These are phyloP conservation scores for Phytophthora agathidicida DNA, from an alignment of 352 stramenopile species.

Conservation along the genomic window DNA sequence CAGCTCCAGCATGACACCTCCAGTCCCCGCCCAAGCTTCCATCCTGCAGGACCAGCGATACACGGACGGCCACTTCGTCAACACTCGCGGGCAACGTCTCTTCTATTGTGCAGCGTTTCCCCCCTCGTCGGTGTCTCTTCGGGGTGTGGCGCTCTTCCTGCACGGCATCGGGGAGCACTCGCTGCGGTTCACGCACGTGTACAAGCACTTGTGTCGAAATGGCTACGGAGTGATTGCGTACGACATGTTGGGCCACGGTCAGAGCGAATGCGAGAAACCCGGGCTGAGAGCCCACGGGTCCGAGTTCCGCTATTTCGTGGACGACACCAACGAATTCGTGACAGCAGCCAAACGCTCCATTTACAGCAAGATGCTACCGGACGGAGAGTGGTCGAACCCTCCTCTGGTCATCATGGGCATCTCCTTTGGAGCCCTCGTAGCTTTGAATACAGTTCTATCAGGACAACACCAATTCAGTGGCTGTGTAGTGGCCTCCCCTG, in stretches of 20 bases:
- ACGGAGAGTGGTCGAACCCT: slow-evolving; percentile 12
- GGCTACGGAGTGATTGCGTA: slow-evolving; percentile 68
- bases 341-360: slow-evolving; percentile 45
- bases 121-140: slow-evolving; percentile 25
- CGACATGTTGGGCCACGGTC: slow-evolving; percentile 64
- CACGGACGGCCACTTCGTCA: slow-evolving; percentile 48
- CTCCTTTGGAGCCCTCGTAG: slow-evolving; percentile 70
- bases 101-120: slow-evolving; percentile 69
- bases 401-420: slow-evolving; percentile 70
- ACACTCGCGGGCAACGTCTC: slow-evolving; percentile 51
- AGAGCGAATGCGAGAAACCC: slow-evolving; percentile 51
- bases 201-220: slow-evolving; percentile 43
- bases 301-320: slow-evolving; percentile 65
- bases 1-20: slow-evolving; percentile 7
- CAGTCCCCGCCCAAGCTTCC: slow-evolving; percentile 13
- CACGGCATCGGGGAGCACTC: slow-evolving; percentile 72
- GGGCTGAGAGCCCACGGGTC: slow-evolving; percentile 50
- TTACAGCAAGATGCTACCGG: slow-evolving; percentile 40
- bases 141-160: slow-evolving; percentile 63
- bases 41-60: slow-evolving; percentile 33
- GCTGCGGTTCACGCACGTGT: slow-evolving; percentile 67
- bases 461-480: slow-evolving; percentile 48
- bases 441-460: slow-evolving; percentile 60
- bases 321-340: slow-evolving; percentile 74
- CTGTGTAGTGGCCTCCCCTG: slow-evolving; percentile 58